Evolutionary conservation across 1,284 basidiomycete species (phyloP), one percentile per base, ranked within the genome.

Genomic region (Mycena citricolor): DNA sequence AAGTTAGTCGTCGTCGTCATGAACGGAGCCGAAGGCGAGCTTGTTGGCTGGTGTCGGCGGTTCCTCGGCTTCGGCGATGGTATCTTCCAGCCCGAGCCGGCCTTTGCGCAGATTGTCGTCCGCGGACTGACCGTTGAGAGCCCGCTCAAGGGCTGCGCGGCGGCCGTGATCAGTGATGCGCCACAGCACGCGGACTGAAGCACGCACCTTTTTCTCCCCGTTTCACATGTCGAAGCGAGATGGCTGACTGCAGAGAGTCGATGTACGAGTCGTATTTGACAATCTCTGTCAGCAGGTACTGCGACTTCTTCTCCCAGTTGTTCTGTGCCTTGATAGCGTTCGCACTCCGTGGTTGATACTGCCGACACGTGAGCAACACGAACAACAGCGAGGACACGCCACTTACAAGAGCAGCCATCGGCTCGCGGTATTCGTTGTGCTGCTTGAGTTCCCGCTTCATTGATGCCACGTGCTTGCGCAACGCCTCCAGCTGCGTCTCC

Each of bases 191-290:
- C n/a, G n/a, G n/a, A n/a, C n/a, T 12, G 28, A 45, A 28, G 8
- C 13, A 44, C 40, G 26, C n/a, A 70, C 74, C 74, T 70, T 89
- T 90, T 65, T 93, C 89, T 20, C 90, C 90, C 44, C 90, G 79
- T 61, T 83, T 90, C 69, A 89, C 90, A 45, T 94, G 67, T 34
- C 91, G 80, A 29, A 93, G 74, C 6, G 70, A 68, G 78, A 94
- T 94, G 19, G 87, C 92, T 13, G 73, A 66, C 59, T 86, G 79
- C 21, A 99, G 71, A 6, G 89, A 88, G 51, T 97, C 92, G 47
- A 94, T 84, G 64, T 99, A 99, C n/a, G 86, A 88, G 41, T 92
- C 84, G 65, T 97, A 99, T 63, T 98, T 98, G 62, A 93, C 88
- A 37, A 93, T 90, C 67, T 99, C 95, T 12, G 86, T 81, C 43